Evolutionary conservation across 257 asterid species (phyloP), one percentile per base, ranked within the genome.

Genomic region (Forsythia suspensa): DNA sequence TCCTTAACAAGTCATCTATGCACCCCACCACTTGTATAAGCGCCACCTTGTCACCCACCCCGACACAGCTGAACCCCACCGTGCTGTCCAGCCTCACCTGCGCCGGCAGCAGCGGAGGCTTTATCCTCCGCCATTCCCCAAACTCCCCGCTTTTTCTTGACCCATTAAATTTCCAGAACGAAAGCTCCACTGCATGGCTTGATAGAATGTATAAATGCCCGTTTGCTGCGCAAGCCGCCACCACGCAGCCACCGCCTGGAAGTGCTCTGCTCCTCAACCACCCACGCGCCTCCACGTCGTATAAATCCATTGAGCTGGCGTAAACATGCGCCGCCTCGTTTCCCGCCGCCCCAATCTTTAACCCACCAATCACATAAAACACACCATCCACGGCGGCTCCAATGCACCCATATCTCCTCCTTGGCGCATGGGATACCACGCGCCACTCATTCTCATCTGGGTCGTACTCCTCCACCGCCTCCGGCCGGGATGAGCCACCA

Each of bases 181-280:
- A 90, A 0, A 94, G 87, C 82, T 94, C 98, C 76, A 94, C 96
- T 37, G 97, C 98, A 76, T 94, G 97, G 87, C 97, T 92, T 0
- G 97, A 87, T 2, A 94, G 91, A 0, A 92, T 55, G 85, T 89
- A 92, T 0, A 92, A 76, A 29, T 79, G n/a, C 4, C 91, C 94
- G 46, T 63, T 76, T 9, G 87, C 85, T 6, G 94, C 87, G 72
- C 94, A 90, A 3, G 97, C 97, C 66, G 98, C 98, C 86, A 92
- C 97, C 81, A 92, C 92, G 52, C 97, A 92, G 6, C 97, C 97
- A 4, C 97, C 97, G 38, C 89, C 92, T 8, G 97, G 97, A 5
- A 94, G 95, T 0, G 91, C 55, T 0, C 97, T 86, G 83, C 92
- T 86, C 61, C 90, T 82, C 70, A 94, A 85, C 98, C 98, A 94